Conservation (phyloP, 495 filamentous ascomycete species). For the Penicillium cosmopolitanum region DNA sequence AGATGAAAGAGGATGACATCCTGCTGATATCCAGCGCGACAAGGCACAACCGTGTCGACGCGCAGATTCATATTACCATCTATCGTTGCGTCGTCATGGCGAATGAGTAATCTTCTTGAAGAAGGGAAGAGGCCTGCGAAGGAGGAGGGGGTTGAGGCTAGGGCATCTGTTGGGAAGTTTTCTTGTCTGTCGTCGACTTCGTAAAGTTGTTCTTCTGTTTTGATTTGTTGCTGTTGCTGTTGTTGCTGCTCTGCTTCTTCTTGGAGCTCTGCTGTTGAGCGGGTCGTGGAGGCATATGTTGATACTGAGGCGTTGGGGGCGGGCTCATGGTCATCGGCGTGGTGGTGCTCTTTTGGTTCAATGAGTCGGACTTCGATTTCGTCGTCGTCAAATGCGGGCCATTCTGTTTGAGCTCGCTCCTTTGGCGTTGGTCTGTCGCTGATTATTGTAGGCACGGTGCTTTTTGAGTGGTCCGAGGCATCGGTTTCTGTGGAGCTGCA, state of each 20-base stretch:
- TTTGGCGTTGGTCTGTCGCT: constrained; percentile 56
- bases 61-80: constrained; percentile 99
- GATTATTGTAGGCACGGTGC: constrained; percentile 69
- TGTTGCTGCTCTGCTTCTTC: constrained; percentile 44
- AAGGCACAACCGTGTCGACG: constrained; percentile 74
- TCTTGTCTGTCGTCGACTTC: constrained; percentile 68
- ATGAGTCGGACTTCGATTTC: not conserved
- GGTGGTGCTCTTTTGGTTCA: constrained; percentile 12
- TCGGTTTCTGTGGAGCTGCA: constrained; percentile 64
- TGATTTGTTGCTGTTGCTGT: no score
- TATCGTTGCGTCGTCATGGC: constrained; percentile 86
- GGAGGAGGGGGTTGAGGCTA: constrained; percentile 76
- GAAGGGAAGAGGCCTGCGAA: constrained; percentile 91
- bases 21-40: constrained; percentile 55
- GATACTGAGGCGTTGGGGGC: constrained; percentile 70
- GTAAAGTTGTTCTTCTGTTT: constrained; percentile 57
- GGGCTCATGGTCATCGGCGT: constrained; percentile 4
- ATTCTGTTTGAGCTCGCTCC: constrained; percentile 11
- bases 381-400: constrained; percentile 38
- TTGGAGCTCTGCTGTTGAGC: constrained; percentile 61
- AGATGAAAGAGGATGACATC: constrained; percentile 90
- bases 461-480: constrained; percentile 65
- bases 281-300: constrained; percentile 77
- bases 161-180: constrained; percentile 61
- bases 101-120: constrained; percentile 74